Percentiles rank a stretch among this genome's conserved stretches.
These are phyloP conservation scores for Puya raimondii DNA, from an alignment of 176 grass and related monocot species.

Conservation along the genomic window DNA sequence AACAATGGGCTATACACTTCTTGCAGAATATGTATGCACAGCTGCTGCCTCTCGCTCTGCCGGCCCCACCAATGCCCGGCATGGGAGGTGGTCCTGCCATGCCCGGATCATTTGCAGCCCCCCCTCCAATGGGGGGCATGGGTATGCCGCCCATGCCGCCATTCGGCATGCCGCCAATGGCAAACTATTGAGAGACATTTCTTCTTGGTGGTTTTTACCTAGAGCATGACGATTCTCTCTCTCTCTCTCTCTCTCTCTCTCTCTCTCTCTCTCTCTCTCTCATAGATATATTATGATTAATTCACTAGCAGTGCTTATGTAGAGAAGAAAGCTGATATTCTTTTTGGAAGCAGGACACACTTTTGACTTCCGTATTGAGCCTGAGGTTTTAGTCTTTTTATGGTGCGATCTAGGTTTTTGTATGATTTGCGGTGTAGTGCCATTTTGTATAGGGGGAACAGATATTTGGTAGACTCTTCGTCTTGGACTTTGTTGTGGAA, in stretches of 20 bases:
- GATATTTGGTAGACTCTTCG: neutral
- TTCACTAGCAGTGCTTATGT: neutral
- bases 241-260: conserved; percentile 8
- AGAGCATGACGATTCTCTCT: conserved; percentile 8
- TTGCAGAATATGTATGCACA: conserved; percentile 96
- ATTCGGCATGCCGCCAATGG: conserved; percentile 63
- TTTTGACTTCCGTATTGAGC: conserved; percentile 25
- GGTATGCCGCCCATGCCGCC: conserved; percentile 81
- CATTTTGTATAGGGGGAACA: neutral
- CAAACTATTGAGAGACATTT: conserved; percentile 47
- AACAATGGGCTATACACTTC: conserved; percentile 13
- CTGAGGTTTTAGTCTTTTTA: conserved; percentile 26
- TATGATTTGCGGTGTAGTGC: neutral
- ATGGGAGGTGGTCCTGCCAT: conserved; percentile 47
- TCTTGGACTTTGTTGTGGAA: too few relatives aligned
- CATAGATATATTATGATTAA: conserved; percentile 12
- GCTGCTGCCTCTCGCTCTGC: conserved; percentile 82
- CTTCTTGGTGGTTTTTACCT: conserved; percentile 4
- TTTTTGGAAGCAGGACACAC: conserved; percentile 26
- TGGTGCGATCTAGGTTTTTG: conserved; percentile 1
- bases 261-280: conserved; percentile 7
- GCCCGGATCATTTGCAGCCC: conserved; percentile 19
- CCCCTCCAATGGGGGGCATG: conserved; percentile 59
- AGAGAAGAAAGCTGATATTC: neutral
- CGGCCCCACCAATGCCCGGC: conserved; percentile 65